phyloP scores from a whole-genome alignment of 108 stramenopile species.

The Cylindrotheca fusiformis region DNA sequence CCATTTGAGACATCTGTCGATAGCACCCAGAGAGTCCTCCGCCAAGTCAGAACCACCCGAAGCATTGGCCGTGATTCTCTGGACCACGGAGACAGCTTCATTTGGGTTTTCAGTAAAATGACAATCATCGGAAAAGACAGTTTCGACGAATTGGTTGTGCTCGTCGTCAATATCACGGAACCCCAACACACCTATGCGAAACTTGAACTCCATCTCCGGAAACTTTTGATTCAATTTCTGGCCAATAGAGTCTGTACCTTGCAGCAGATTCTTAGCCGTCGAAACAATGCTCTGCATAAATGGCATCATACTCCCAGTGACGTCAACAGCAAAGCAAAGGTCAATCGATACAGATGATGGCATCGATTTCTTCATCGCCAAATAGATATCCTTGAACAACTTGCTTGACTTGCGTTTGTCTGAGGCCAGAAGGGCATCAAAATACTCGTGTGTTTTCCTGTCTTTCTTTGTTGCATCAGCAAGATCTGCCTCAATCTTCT shows the following conservation, averaged over 20 bases:
- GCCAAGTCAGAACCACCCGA: conserved; percentile 53
- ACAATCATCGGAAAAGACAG: conserved; percentile 14
- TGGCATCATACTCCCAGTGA: conserved; percentile 61
- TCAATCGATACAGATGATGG: conserved; percentile 43
- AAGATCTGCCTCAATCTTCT: conserved; percentile 41
- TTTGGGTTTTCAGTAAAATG: conserved; percentile 42
- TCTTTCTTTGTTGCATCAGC: conserved; percentile 41
- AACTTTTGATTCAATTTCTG: conserved; percentile 37
- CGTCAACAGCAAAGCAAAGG: conserved; percentile 50
- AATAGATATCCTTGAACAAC: conserved; percentile 47
- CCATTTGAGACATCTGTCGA: conserved; percentile 42
- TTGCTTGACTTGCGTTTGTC: conserved; percentile 17
- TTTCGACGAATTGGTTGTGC: conserved; percentile 41
- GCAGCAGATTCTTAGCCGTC: conserved; percentile 36
- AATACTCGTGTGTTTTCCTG: conserved; percentile 39
- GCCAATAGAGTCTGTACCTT: conserved; percentile 35
- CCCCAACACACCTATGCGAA: conserved; percentile 37
- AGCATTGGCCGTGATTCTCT: not conserved
- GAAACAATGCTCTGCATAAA: conserved; percentile 21
- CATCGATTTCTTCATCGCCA: conserved; percentile 46
- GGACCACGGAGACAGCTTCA: conserved; percentile 21
- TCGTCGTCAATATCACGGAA: conserved; percentile 59
- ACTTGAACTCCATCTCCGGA: conserved; percentile 47
- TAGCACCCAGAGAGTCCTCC: conserved; percentile 54
- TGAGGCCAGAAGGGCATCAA: conserved; percentile 45